Evolutionary conservation across 805 yeast species (phyloP), one percentile per base, ranked within the genome.

Genomic region (Saccharomycopsis babjevae): DNA sequence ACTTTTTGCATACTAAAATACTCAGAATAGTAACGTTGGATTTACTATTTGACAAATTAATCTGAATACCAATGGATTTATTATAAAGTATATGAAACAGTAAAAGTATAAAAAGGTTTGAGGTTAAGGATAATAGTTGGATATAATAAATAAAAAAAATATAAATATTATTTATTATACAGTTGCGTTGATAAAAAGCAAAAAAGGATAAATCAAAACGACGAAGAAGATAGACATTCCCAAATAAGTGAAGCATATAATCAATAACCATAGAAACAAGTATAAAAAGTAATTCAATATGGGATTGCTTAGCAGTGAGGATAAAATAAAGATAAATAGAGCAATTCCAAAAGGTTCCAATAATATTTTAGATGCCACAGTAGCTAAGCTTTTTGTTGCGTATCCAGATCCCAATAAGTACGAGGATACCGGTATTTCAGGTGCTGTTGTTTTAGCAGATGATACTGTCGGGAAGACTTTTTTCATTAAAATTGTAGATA

Each of bases 401-500:
- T 84, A 88, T 69, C 98, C 98, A 2, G 85, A 88, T 66, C 84
- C 87, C 1, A 78, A 79, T 22, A 76, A 81, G 65, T 94, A 98
- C 98, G 80, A 79, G 22, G 89, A 81, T 74, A 93, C 99, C 0
- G 98, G 97, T 0, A 75, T 94, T 16, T 77, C 85, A 4, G 99
- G 99, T 3, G 97, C 97, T 0, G 73, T 92, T 18, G 86, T 84
- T 1, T 73, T 94, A 7, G 97, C 88, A 20, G 97, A 94, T 71
- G 99, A 94, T 72, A 73, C 89, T 13, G 97, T 94, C 1, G 98
- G 98, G 2, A 93, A 93, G 72, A 90, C 97, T 0, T 91, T 89
- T 69, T 94, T 91, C 71, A 77, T 94, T 55, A 94, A 94, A 71
- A 71, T 94, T 59, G 96, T 94, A 6, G 99, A 94, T 69, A 83